Base-by-base conservation (phyloP, 2,329 filamentous ascomycete species). In the Penicillium capsulatum region DNA sequence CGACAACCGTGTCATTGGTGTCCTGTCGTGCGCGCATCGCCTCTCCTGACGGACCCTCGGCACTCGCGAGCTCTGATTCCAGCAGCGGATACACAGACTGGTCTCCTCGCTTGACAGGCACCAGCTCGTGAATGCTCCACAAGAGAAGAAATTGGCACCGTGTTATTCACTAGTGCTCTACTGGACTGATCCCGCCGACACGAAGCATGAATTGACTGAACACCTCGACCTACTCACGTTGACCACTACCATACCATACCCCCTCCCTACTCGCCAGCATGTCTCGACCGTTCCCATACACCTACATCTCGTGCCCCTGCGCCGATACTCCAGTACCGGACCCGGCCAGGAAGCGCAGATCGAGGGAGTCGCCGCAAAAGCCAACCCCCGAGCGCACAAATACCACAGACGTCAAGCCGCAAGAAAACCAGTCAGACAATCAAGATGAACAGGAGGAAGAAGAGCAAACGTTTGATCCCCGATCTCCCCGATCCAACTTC, bases 401-500 rank as follows among this genome's bases (percentile, higher is more conserved):
- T 22, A 8, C 32, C 19, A 20, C 29, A 7, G 43, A 42, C 15
- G 39, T 41, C 6, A 28, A 28, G 10, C 5, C 4, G 4, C 34
- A 22, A 16, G 29, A 38, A 19, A 24, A 30, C 11, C 5, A 55
- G 10, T 36, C 53, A 16, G 36, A 44, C 16, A 53, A 49, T 6
- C 39, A 54, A 20, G 37, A 44, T 17, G 53, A 50, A 9, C 36
- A 65, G 6, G 58, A 63, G 28, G 65, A 60, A 39, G 67, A 88
- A 50, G 86, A 87, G 42, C 75, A 77, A 46, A 84, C 86, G 3
- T 95, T 98, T 64, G 86, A 98, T 61, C 89, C 92, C 2, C 81
- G 85, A 54, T 82, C 83, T 45, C 79, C 86, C 11, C 83, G 90
- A 26, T 86, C 92, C 42, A 92, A 89, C 64, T 97, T 88, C 72